Conservation (phyloP, 164 flowering plant genomes). For the Pachysandra terminalis region DNA sequence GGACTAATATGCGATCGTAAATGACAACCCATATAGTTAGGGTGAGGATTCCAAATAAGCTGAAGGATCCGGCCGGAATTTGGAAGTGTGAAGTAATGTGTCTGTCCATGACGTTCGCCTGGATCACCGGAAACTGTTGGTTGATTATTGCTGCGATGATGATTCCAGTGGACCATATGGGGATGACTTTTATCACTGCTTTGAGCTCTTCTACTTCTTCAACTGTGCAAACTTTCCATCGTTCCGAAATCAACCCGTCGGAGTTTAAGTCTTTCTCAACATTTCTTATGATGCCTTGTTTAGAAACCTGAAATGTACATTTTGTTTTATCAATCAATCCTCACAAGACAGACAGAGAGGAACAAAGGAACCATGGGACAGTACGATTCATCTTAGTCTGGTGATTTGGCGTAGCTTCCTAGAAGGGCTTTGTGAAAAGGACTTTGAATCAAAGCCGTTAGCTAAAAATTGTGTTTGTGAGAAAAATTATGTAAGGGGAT, state of each 20-base stretch:
- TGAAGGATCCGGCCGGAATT: constrained; percentile 33
- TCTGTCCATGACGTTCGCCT: constrained; percentile 27
- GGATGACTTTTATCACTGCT: constrained; percentile 37
- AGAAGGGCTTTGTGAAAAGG: too few species aligned
- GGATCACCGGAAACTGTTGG: constrained; percentile 20
- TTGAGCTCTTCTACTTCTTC: constrained; percentile 49
- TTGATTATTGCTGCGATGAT: constrained; percentile 17
- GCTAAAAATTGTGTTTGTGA: too few species aligned
- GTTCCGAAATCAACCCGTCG: constrained; percentile 32
- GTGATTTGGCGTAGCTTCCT: too few species aligned
- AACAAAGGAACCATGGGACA: too few species aligned
- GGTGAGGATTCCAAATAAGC: constrained; percentile 24
- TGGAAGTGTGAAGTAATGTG: constrained; percentile 13
- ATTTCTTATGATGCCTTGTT: constrained; percentile 30
- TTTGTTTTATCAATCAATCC: not conserved
- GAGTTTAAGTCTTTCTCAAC: constrained; percentile 26
- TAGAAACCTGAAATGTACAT: constrained; percentile 24
- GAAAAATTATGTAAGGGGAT: too few species aligned
- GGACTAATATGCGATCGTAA: constrained; percentile 29
- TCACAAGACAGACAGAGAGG: not conserved
- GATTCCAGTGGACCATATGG: constrained; percentile 50
- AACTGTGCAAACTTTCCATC: constrained; percentile 44
- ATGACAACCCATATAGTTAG: constrained; percentile 25
- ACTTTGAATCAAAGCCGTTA: too few species aligned
- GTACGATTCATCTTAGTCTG: too few species aligned